Percentiles rank a stretch among this genome's conserved stretches.
Conservation (phyloP, 2,329 filamentous ascomycete species). For the Microdochium trichocladiopsis region DNA sequence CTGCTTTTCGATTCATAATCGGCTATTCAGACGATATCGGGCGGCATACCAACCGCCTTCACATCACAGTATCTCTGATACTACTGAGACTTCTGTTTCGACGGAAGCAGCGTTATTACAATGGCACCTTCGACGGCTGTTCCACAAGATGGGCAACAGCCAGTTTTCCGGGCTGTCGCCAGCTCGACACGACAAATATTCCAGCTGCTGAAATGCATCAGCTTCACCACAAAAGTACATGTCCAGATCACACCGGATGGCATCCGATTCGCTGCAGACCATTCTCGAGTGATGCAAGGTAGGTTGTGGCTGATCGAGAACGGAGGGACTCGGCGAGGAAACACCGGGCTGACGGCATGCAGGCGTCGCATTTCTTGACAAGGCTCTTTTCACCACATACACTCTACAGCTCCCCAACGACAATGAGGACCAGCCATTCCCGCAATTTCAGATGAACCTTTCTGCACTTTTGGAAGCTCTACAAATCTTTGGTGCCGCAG, state of each 20-base stretch:
- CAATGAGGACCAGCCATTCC: slow-evolving; percentile 38
- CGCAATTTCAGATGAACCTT: slow-evolving; percentile 81
- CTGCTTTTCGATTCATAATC: too few species aligned
- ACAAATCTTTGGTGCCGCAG: slow-evolving; percentile 89
- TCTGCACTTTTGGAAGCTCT: slow-evolving; percentile 85
- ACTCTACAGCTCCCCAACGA: slow-evolving; percentile 49
- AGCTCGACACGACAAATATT: slow-evolving; percentile 72
- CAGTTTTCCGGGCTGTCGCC: slow-evolving; percentile 68
- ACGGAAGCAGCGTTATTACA: not conserved
- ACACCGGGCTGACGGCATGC: slow-evolving; percentile 9
- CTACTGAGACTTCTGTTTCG: not conserved
- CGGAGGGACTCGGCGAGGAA: slow-evolving; percentile 5
- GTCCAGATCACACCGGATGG: slow-evolving; percentile 77
- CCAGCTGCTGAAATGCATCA: slow-evolving; percentile 51
- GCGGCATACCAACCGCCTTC: too few species aligned
- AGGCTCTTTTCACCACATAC: slow-evolving; percentile 81
- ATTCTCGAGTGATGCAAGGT: slow-evolving; percentile 89
- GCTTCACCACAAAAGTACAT: slow-evolving; percentile 50
- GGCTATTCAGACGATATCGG: too few species aligned
- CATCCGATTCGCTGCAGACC: slow-evolving; percentile 80
- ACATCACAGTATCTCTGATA: too few species aligned
- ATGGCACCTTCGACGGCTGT: slow-evolving; percentile 6
- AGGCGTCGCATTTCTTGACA: slow-evolving; percentile 80
- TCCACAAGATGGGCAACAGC: slow-evolving; percentile 18
- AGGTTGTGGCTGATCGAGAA: slow-evolving; percentile 13